Percentiles rank a stretch among this genome's conserved stretches.
phyloP scores from a whole-genome alignment of 1,284 basidiomycete genomes.

The Pseudozyma sp. region DNA sequence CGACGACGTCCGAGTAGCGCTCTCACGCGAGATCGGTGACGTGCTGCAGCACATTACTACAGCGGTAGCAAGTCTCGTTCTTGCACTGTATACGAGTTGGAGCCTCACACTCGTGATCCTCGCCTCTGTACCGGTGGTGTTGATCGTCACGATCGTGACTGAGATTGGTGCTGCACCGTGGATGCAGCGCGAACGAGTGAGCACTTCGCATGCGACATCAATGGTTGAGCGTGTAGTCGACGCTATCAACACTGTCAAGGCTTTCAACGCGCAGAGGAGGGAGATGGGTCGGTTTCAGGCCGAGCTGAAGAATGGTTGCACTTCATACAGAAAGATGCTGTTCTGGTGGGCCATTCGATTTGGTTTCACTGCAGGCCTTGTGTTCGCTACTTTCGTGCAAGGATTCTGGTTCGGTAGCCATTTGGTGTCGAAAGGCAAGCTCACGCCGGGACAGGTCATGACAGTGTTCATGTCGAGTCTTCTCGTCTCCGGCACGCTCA shows the following conservation, averaged over 20 bases:
- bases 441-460: conserved; percentile 83
- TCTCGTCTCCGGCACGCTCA: conserved; percentile 85
- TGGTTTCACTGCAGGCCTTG: conserved; percentile 77
- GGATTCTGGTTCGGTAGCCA: conserved; percentile 96
- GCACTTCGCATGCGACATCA: conserved; percentile 79
- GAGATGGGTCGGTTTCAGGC: conserved; percentile 74
- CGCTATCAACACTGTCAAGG: conserved; percentile 91
- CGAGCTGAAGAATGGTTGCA: conserved; percentile 73
- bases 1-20: conserved; percentile 88
- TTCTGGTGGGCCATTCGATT: conserved; percentile 81
- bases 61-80: conserved; percentile 79
- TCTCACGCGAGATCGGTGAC: conserved; percentile 81
- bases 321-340: conserved; percentile 72
- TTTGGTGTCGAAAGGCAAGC: conserved; percentile 80
- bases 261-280: conserved; percentile 83
- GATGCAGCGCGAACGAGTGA: conserved; percentile 77
- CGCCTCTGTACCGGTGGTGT: conserved; percentile 85
- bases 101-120: conserved; percentile 90
- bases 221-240: conserved; percentile 82
- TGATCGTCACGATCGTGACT: conserved; percentile 78
- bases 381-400: conserved; percentile 93
- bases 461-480: conserved; percentile 96
- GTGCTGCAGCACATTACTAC: conserved; percentile 85
- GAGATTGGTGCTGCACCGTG: conserved; percentile 75
- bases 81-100: conserved; percentile 85